Base-by-base conservation (phyloP, 768 basidiomycete species). In the Naematelia aurantialba region DNA sequence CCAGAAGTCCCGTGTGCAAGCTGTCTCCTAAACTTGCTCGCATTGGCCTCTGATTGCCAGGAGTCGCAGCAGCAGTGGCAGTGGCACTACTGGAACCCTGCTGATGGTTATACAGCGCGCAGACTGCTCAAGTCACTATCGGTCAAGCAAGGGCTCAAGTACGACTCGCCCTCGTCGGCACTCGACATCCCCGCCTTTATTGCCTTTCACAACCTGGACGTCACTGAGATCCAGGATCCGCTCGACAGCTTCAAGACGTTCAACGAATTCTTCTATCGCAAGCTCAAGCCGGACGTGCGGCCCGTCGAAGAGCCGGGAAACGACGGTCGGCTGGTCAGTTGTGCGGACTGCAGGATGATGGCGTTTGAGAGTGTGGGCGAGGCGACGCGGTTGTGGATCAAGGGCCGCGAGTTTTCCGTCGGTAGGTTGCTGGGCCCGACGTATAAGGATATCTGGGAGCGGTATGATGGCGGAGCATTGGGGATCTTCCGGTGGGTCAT, bases 331-430 rank as follows among this genome's bases (percentile, higher is more conserved):
- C 81, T 94, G 12, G 89, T 97, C 57, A 88, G 87, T 58, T 85
- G 85, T n/a, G 96, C 93, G 1, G 94, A 99, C 79, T 97, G 89
- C 72, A 87, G 94, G n/a, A 82, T 96, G 60, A 92, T 97, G 87
- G 85, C 87, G 0, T 99, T 98, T 76, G 86, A 89, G 75, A 87
- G 85, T 0, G 86, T 96, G 5, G 80, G 78, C 49, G 89, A 90
- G 56, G 94, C 94, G 0, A 96, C 91, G 1, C 81, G 82, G 22
- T 79, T 99, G 0, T 99, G 94, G 94, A 94, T 98, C 79, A 97
- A 98, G 72, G 94, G 94, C 2, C 85, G 91, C 45, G 92, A 96
- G 67, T 98, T 99, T 73, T 87, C 85, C 1, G 82, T 97, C 2
- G 82, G 79, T 4, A 82, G 86, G 1, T 81, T 99, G 30, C 82